Evolutionary conservation across 2,329 filamentous ascomycete genomes (phyloP).

Genomic region (Coniosporium tulheliwenetii): DNA sequence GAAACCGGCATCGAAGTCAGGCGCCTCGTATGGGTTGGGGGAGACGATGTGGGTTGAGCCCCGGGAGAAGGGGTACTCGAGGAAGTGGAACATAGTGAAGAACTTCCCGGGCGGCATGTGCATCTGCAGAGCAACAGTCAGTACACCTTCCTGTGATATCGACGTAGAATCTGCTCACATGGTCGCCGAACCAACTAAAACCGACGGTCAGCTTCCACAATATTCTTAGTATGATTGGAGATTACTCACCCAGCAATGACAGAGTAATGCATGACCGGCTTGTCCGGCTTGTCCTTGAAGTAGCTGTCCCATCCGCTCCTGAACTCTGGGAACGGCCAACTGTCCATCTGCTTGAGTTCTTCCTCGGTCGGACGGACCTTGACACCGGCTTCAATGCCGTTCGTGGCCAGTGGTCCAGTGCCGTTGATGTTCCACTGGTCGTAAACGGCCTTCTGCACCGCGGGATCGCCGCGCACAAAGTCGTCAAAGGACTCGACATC

Average conservation of each 20-base stretch:
- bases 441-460: slow-evolving; percentile 57
- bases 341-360: slow-evolving; percentile 53
- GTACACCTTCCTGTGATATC: too few species aligned
- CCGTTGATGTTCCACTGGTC: slow-evolving; percentile 68
- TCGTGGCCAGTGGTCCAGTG: slow-evolving; percentile 61
- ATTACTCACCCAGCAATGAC: slow-evolving; percentile 46
- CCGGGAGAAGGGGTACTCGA: slow-evolving; percentile 63
- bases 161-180: slow-evolving; percentile 7
- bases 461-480: slow-evolving; percentile 58
- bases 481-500: slow-evolving; percentile 68
- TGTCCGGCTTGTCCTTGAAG: slow-evolving; percentile 73
- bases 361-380: slow-evolving; percentile 58
- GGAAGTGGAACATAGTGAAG: slow-evolving; percentile 73
- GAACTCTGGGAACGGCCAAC: slow-evolving; percentile 62
- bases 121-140: slow-evolving; percentile 15
- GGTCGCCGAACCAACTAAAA: slow-evolving; percentile 17
- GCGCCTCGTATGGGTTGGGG: slow-evolving; percentile 56
- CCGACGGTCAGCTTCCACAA: too few species aligned
- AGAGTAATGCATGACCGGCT: slow-evolving; percentile 76
- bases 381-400: slow-evolving; percentile 66
- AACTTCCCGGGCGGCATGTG: slow-evolving; percentile 60
- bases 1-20: slow-evolving; percentile 69
- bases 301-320: slow-evolving; percentile 63
- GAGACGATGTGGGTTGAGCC: slow-evolving; percentile 56
- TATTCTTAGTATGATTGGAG: too few species aligned